Conservation (phyloP, 2,329 filamentous ascomycete genomes). For the Knufia petricola region DNA sequence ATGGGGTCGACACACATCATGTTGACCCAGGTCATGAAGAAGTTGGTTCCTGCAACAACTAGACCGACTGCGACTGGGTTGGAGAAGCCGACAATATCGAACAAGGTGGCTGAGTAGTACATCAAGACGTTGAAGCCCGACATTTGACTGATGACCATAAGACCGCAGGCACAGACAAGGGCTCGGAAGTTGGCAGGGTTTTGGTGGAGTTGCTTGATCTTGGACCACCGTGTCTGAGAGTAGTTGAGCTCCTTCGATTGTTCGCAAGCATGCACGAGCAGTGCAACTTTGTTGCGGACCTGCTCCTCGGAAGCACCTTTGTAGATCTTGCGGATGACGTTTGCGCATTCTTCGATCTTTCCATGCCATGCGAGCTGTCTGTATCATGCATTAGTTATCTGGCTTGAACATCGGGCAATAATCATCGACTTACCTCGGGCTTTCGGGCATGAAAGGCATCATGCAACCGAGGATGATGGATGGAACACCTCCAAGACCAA, state of each 20-base stretch:
- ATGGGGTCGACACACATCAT: slow-evolving; percentile 38
- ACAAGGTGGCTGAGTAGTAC: slow-evolving; percentile 37
- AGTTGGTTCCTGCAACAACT: slow-evolving; percentile 30
- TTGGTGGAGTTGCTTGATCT: slow-evolving; percentile 39
- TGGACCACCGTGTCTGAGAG: slow-evolving; percentile 34
- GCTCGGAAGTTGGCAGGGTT: slow-evolving; percentile 36
- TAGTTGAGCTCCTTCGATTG: slow-evolving; percentile 33
- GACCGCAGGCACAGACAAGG: slow-evolving; percentile 38
- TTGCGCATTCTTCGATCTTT: slow-evolving; percentile 32
- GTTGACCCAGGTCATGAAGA: slow-evolving; percentile 42
- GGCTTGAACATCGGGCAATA: not conserved
- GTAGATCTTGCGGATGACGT: slow-evolving; percentile 26
- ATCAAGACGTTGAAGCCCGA: slow-evolving; percentile 35
- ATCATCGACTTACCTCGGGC: slow-evolving; percentile 27
- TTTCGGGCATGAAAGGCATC: slow-evolving; percentile 40
- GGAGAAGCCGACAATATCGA: slow-evolving; percentile 40
- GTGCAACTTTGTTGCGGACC: slow-evolving; percentile 36
- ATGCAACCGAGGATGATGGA: slow-evolving; percentile 37
- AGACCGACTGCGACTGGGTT: slow-evolving; percentile 40
- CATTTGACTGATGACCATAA: slow-evolving; percentile 46
- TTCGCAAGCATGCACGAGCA: slow-evolving; percentile 34
- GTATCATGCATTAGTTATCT: not conserved
- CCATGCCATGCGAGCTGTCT: slow-evolving; percentile 36
- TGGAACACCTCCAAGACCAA: slow-evolving; percentile 40
- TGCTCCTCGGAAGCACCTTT: slow-evolving; percentile 30